A percentile compares a stretch with the other conserved stretches of the same genome.
phyloP scores from a whole-genome alignment of 2,329 filamentous ascomycete genomes.

The Lithohypha guttulata region DNA sequence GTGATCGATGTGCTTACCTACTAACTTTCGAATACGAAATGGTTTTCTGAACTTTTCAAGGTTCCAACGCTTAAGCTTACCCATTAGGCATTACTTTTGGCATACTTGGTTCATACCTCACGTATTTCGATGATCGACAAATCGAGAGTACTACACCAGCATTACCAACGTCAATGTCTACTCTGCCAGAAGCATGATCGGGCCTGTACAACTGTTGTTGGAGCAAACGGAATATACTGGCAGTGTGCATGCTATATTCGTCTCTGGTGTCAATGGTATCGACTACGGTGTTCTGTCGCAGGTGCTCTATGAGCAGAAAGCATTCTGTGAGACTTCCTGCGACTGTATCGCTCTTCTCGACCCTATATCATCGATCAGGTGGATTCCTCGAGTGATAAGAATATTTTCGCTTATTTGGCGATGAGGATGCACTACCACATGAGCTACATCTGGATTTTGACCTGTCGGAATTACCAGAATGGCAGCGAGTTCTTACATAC shows the following conservation, averaged over 20 bases:
- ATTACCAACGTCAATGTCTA: not conserved
- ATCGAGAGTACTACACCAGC: not conserved
- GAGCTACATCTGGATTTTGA: not conserved
- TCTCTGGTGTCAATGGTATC: not conserved
- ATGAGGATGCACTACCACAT: slow-evolving; percentile 1
- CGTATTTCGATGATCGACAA: not conserved
- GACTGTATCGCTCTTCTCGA: not conserved
- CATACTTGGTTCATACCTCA: not conserved
- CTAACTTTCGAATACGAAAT: not conserved
- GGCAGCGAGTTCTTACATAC: not conserved
- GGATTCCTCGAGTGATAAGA: not conserved
- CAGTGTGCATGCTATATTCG: not conserved
- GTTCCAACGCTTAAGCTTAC: not conserved
- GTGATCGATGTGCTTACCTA: not conserved
- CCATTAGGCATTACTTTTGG: not conserved
- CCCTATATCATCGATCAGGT: not conserved
- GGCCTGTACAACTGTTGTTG: not conserved
- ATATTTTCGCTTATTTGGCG: not conserved
- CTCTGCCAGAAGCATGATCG: not conserved
- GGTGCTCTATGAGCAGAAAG: no score
- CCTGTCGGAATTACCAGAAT: not conserved
- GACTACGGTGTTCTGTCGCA: no score
- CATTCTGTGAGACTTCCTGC: no score
- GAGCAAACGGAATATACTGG: not conserved
- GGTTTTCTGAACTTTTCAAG: not conserved